Base-by-base conservation (phyloP, 352 stramenopile species). In the Achlya hypogyna region DNA sequence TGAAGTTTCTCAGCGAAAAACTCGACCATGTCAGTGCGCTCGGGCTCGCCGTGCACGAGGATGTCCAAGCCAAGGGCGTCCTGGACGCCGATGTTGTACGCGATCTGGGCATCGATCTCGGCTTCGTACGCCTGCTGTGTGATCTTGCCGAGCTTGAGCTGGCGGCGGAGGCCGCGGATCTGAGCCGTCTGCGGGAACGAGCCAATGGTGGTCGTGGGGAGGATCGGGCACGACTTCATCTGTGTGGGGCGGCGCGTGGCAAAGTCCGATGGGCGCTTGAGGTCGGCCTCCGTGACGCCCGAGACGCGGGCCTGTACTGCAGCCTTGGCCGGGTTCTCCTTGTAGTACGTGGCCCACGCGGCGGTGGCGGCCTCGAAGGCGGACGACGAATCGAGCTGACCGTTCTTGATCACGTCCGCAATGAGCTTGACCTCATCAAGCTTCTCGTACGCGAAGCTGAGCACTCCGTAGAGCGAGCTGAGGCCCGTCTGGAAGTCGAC, bases 11-110 rank as follows among this genome's bases (percentile, higher is more conserved):
- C 86, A 4, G 82, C 92, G 72, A 98, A 98, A 78, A 96, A 98
- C 79, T 98, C 89, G 1, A 98, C 92, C 92, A 98, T 98, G 76
- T 97, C 92, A 4, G 88, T 97, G 70, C 90, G 87, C 74, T 98
- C 92, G 4, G 89, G 78, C 69, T 98, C 92, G 59, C 92, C 92
- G 72, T 98, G 92, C 32, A 98, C 92, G 1, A 98, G 71, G 68
- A 98, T 96, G 75, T 98, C 92, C 3, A 98, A 74, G 32, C 89
- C 92, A 5, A 97, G 70, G 3, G 81, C 86, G 74, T 97, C 90
- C 75, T 98, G 90, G 49, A 96, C 76, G 69, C 84, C 86, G 51
- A 98, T 96, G 72, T 88, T 88, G 74, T 87, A 95, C 8, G 85
- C 86, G 62, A 97, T 98, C 72, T 98, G 85, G 72, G 93, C 77